These are phyloP conservation scores for Lodderomyces margitis DNA, from an alignment of 1,139 yeast species.

Conservation along the genomic window DNA sequence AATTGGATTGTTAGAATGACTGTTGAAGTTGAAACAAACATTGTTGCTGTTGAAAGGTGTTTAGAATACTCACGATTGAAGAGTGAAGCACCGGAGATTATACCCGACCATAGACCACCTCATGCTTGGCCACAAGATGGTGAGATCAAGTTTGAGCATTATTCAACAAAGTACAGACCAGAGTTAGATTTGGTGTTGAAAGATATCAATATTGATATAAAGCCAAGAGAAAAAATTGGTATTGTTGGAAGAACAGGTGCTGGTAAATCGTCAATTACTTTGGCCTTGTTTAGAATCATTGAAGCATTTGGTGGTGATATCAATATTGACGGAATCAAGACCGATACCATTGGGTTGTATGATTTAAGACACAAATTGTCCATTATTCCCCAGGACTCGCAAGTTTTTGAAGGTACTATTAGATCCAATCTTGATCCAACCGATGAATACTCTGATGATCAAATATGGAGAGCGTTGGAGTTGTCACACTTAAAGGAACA, in stretches of 20 bases:
- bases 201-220: slow-evolving; percentile 62
- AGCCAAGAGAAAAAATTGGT: slow-evolving; percentile 84
- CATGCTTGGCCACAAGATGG: slow-evolving; percentile 79
- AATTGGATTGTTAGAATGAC: slow-evolving; percentile 99
- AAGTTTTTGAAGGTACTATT: slow-evolving; percentile 89
- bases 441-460: slow-evolving; percentile 62
- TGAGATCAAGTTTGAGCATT: slow-evolving; percentile 65
- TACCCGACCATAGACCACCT: slow-evolving; percentile 69
- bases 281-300: slow-evolving; percentile 86
- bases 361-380: slow-evolving; percentile 85
- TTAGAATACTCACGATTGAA: slow-evolving; percentile 75
- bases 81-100: slow-evolving; percentile 79
- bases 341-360: slow-evolving; percentile 68
- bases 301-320: slow-evolving; percentile 77
- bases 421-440: slow-evolving; percentile 91
- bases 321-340: slow-evolving; percentile 68
- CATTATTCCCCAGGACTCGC: slow-evolving; percentile 96
- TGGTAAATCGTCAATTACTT: slow-evolving; percentile 88
- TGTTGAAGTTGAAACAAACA: slow-evolving; percentile 94
- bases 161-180: slow-evolving; percentile 82
- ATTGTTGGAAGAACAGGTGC: slow-evolving; percentile 98
- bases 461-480: slow-evolving; percentile 83
- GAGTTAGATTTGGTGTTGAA: slow-evolving; percentile 80
- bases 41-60: slow-evolving; percentile 94
- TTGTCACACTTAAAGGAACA: slow-evolving; percentile 82